Conservation (phyloP, 352 stramenopile species). For the Phytophthora hibernalis region DNA sequence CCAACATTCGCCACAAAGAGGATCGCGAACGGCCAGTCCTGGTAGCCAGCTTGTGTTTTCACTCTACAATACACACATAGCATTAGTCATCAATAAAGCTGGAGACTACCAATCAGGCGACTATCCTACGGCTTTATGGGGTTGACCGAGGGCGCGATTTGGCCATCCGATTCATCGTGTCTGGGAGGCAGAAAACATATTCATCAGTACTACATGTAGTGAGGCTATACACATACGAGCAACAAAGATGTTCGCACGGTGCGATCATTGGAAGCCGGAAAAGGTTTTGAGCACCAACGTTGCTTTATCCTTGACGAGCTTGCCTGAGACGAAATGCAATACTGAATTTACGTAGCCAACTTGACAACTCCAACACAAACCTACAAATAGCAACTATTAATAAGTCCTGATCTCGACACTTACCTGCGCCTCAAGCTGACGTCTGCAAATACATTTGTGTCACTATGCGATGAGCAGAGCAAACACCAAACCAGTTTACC, state of each 20-base stretch:
- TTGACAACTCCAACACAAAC: not conserved
- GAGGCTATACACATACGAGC: not conserved
- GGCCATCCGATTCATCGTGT: not conserved
- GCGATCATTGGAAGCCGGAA: not conserved
- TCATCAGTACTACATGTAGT: not conserved
- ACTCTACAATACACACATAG: not conserved
- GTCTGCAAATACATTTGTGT: too few species aligned
- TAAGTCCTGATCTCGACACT: too few species aligned
- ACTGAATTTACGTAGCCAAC: not conserved
- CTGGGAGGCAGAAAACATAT: not conserved
- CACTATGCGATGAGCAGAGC: too few species aligned
- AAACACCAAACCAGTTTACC: too few species aligned
- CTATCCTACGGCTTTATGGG: not conserved
- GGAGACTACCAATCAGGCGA: not conserved
- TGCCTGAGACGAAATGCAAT: not conserved
- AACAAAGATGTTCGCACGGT: not conserved
- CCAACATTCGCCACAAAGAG: conserved; percentile 70
- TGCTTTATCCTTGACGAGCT: not conserved
- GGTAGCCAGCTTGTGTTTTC: conserved; percentile 35
- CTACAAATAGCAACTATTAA: not conserved
- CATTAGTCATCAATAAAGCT: not conserved
- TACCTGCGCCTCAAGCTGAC: too few species aligned
- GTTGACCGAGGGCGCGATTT: not conserved
- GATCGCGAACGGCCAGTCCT: conserved; percentile 73
- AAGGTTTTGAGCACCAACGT: not conserved